Base-by-base conservation (phyloP, 2,329 filamentous ascomycete genomes). In the Fusarium concolor region DNA sequence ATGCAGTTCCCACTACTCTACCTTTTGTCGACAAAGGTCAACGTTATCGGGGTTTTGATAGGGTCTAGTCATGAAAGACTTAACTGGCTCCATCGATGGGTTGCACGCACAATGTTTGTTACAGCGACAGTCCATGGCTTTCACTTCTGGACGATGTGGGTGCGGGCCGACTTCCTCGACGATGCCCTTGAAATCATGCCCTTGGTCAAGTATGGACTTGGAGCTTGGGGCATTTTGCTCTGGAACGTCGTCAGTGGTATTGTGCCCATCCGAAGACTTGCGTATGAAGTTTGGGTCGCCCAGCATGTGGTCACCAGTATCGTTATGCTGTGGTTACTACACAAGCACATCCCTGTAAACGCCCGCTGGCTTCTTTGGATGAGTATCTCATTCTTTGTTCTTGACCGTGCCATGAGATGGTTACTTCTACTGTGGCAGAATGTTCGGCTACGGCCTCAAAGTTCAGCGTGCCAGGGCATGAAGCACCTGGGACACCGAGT, bases 51-150 rank as follows among this genome's bases (percentile, higher is more conserved):
- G 2, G 80, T 84, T 53, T 77, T 92, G 24, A 83, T 85, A 6
- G 90, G 90, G 12, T 83, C 85, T 11, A 88, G 89, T 62, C 88
- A 92, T 72, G 90, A 92, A 77, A 84, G 88, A 10, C 80, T 92
- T 59, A 92, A 91, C 75, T 92, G 90, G 90, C 78, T 92, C 52
- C 90, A 93, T 72, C 85, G 90, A 62, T 93, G 90, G 90, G 86
- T 89, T 11, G 89, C 87, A 5, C 85, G 90, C 60, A 90, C 88
- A 56, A 86, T 92, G 79, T 85, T 92, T 35, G 79, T 92, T 17
- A 91, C 88, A 0, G 87, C 87, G 3, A 89, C 89, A 2, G 83
- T 92, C 5, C 90, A 93, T 71, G 89, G 91, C 62, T 90, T 87
- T 70, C 87, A 90, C 75, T 92, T 92, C 75, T 89, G 88, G 78